Evolutionary conservation across 805 yeast species (phyloP).

Genomic region (Kuraishia ogatae): DNA sequence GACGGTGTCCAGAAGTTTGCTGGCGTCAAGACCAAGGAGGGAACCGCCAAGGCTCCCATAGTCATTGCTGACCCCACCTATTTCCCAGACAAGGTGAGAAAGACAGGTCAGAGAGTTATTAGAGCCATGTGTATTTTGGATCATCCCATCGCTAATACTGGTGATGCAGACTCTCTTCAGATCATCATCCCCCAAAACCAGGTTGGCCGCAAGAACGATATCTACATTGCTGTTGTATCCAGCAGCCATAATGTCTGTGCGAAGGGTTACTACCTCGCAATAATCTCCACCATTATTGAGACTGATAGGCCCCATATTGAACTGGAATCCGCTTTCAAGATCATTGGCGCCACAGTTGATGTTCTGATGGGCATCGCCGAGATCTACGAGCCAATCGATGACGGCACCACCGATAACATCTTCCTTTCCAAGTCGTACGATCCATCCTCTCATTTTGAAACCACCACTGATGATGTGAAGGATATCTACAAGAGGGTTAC

Average conservation of each 20-base stretch:
- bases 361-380: conserved; percentile 93
- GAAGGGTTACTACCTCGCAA: conserved; percentile 84
- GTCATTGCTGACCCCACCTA: conserved; percentile 98
- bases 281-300: conserved; percentile 89
- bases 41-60: conserved; percentile 83
- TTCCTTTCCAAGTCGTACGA: conserved; percentile 87
- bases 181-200: conserved; percentile 96
- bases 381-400: conserved; percentile 75
- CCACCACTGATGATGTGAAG: conserved; percentile 94
- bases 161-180: conserved; percentile 82
- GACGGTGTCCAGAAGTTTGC: conserved; percentile 50
- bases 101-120: conserved; percentile 67
- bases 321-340: conserved; percentile 86
- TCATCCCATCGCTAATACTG: conserved; percentile 80
- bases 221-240: conserved; percentile 86
- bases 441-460: conserved; percentile 90
- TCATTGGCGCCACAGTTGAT: conserved; percentile 73
- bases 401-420: conserved; percentile 73
- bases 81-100: conserved; percentile 75
- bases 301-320: conserved; percentile 89
- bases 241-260: conserved; percentile 86
- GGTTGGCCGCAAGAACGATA: conserved; percentile 86
- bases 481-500: conserved; percentile 87
- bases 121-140: conserved; percentile 85
- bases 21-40: conserved; percentile 90